phyloP scores from a whole-genome alignment of 2,329 filamentous ascomycete species.

The Berkeleyomyces rouxiae region DNA sequence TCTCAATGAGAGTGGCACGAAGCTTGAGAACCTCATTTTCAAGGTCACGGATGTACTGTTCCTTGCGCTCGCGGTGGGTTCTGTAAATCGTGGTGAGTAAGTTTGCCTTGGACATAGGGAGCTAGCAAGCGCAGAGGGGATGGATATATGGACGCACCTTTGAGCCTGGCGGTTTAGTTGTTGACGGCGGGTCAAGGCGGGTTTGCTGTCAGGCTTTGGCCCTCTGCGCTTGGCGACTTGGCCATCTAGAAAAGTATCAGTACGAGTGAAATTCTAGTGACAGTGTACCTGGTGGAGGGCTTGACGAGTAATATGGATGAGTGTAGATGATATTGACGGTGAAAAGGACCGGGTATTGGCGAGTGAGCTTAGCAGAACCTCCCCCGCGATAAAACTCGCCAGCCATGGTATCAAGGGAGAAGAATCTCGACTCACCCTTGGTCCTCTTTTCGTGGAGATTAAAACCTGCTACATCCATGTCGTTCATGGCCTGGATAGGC shows the following conservation, averaged over 20 bases:
- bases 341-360: background rate
- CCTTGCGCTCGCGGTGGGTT: conserved; percentile 91
- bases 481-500: background rate
- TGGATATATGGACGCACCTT: conserved; percentile 39
- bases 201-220: conserved; percentile 92
- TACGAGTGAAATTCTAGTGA: background rate
- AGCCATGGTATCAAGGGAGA: background rate
- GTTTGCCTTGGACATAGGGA: background rate
- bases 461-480: background rate
- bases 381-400: background rate
- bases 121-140: background rate
- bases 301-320: background rate
- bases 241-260: conserved; percentile 38
- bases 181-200: conserved; percentile 77
- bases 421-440: conserved; percentile 3
- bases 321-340: background rate
- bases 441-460: conserved; percentile 10
- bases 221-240: conserved; percentile 77
- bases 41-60: conserved; percentile 84
- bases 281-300: background rate
- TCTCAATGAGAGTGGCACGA: conserved; percentile 52
- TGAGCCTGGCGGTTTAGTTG: conserved; percentile 93
- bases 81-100: conserved; percentile 29
- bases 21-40: conserved; percentile 83
- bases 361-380: background rate